phyloP scores from a whole-genome alignment of 148 eudicot genomes.

The Selenicereus undatus region DNA sequence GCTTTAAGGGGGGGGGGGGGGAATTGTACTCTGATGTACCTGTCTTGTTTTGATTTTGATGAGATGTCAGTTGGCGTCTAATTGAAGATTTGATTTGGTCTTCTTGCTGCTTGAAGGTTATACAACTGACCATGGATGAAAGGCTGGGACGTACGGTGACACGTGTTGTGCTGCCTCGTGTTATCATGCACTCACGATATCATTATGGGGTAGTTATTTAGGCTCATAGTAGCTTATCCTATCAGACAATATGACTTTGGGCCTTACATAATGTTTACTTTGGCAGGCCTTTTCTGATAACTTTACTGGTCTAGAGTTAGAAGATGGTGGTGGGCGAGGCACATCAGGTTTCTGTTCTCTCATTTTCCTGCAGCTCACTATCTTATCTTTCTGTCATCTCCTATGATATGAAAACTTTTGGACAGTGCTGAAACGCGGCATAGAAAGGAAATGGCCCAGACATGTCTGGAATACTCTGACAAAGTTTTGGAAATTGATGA shows the following conservation, averaged over 20 bases:
- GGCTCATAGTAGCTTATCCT: not conserved
- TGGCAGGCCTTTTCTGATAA: constrained; percentile 87
- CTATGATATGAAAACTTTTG: not conserved
- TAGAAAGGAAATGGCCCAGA: not conserved
- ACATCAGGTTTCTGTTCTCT: constrained; percentile 70
- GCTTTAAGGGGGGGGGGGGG: not conserved
- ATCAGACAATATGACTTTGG: constrained; percentile 4
- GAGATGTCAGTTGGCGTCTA: not conserved
- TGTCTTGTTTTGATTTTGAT: not conserved
- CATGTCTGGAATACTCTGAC: not conserved
- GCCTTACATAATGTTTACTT: constrained; percentile 17
- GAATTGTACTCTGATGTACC: not conserved
- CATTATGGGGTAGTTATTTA: constrained; percentile 75
- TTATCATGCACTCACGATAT: constrained; percentile 89
- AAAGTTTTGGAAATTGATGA: not conserved
- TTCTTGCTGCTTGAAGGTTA: constrained; percentile 48
- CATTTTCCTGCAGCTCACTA: not conserved
- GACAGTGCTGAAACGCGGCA: not conserved
- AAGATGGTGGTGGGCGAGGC: constrained; percentile 99
- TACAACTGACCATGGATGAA: constrained; percentile 70
- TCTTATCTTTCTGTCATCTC: not conserved
- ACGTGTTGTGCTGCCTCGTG: constrained; percentile 95
- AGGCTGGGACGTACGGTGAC: constrained; percentile 82
- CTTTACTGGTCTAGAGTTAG: constrained; percentile 96
- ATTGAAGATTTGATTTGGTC: not conserved